Base-by-base conservation (phyloP, 2,329 filamentous ascomycete genomes). In the Metarhizium sp. region DNA sequence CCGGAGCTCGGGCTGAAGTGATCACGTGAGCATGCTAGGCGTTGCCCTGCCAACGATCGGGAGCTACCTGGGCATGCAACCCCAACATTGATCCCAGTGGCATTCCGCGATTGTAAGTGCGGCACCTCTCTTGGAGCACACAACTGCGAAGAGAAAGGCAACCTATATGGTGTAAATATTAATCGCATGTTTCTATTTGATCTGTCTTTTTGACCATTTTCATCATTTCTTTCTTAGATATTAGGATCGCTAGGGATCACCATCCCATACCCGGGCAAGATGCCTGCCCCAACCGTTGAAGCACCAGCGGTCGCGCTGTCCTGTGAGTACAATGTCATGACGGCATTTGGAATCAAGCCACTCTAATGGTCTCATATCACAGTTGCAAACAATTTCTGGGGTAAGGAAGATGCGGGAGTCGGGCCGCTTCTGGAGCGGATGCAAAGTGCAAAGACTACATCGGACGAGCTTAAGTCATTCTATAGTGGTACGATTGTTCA, bases 331-430 rank as follows among this genome's bases (percentile, higher is more conserved):
- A 40, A 43, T 32, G 3, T 11, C 7, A 30, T 34, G 38, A 11
- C 11, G 38, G 11, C 13, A 13, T 40, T 40, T 40, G 5, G 5
- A 5, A 40, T 16, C 7, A 5, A 40, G 10, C 13, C 5, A 14
- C 38, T 40, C 38, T 40, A 40, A 40, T 40, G 8, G 2, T 40
- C 5, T 40, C 11, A 14, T 11, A 40, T 40, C 38, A 40, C 38
- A 92, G 92, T 99, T 76, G 92, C 94, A 66, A 99, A 99, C 76
- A 99, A 99, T 71, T 99, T 99, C 73, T 99, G 94, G 94, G 94
- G 94, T 60, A 97, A 95, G 78, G 92, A 97, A 71, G 94, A 99
- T 78, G 94, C 92, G 52, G 95, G 94, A 69, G 92, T 99, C 66
- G 80, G 80, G 49, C 95, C 94, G 57, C 82, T 99, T 66, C 80